Base-by-base conservation (phyloP, 2,329 filamentous ascomycete genomes). In the Paraphaeosphaeria minitans region DNA sequence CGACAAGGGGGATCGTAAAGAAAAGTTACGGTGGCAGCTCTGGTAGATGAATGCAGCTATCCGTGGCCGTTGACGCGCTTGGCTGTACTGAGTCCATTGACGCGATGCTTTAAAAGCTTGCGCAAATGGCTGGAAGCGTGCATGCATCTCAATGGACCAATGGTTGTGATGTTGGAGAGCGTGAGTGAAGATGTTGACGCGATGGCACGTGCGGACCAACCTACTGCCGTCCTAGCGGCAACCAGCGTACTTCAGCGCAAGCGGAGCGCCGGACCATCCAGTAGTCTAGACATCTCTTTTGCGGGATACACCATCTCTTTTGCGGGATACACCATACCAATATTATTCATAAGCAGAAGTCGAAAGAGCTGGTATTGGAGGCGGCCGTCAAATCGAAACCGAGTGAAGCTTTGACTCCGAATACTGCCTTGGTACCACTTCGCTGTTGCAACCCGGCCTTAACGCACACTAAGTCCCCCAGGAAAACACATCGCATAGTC, bases 21-120 rank as follows among this genome's bases (percentile, higher is more conserved):
- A 72, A 66, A 75, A 74, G 63, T 73, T 71, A 57, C 63, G 62
- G 22, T 67, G 68, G 51, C 72, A 75, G 45, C 47, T 66, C 46
- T 65, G 59, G 47, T 70, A 73, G 10, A 72, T 59, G 51, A 66
- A 71, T 6, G 60, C 65, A 19, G 65, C 49, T 24, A 64, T 55
- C 10, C 61, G 66, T 29, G 56, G 24, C 27, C 53, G 53, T 13
- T 4, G 63, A 53, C 10, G 55, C 43, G 4, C 14, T 29, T 13
- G 27, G 3, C 21, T 27, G 8, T 19, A 29, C 43, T 48, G 46
- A 12, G 51, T 41, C 59, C 60, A 66, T 52, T 59, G 48, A 16
- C 53, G 47, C 21, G 66, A 64, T 56, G 66, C 60, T 53, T 57
- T 61, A 3, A 71, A 58, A 47, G 69, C 66, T 16, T 64, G 61